Evolutionary conservation across 179 eudicot genomes (phyloP).

Genomic region (Spinacia oleracea): DNA sequence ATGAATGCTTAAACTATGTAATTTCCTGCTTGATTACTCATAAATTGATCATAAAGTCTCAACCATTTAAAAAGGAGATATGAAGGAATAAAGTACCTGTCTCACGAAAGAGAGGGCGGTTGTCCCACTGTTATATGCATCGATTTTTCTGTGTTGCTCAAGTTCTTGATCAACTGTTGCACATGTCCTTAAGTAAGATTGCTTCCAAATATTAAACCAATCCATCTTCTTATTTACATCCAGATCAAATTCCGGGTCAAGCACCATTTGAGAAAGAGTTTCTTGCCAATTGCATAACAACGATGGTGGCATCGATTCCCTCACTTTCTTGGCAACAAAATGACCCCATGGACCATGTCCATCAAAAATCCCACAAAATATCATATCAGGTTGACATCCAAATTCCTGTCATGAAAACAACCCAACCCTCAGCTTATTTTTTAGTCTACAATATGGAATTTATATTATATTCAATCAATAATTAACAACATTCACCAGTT

Average conservation of each 20-base stretch:
- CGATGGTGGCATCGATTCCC: constrained; percentile 64
- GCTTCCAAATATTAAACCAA: constrained; percentile 70
- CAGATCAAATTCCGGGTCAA: constrained; percentile 44
- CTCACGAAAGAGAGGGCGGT: constrained; percentile 81
- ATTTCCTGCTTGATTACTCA: background rate
- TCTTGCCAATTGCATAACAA: constrained; percentile 73
- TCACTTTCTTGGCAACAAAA: constrained; percentile 67
- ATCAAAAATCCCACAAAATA: constrained; percentile 76
- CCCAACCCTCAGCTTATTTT: constrained; percentile 1
- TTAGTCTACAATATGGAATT: background rate
- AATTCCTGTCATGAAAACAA: constrained; percentile 49
- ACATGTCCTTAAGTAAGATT: constrained; percentile 76
- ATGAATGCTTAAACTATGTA: background rate
- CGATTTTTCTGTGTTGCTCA: constrained; percentile 58
- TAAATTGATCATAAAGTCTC: background rate
- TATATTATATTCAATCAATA: constrained; percentile 5
- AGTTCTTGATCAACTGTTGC: constrained; percentile 77
- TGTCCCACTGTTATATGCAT: constrained; percentile 78
- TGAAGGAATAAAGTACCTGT: constrained; percentile 53
- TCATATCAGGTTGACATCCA: constrained; percentile 74
- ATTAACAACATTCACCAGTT: constrained; percentile 12
- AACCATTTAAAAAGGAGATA: background rate
- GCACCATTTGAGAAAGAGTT: constrained; percentile 41
- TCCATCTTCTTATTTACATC: constrained; percentile 46
- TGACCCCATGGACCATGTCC: constrained; percentile 93